Base-by-base conservation (phyloP, 2,329 filamentous ascomycete species). In the Seiridium unicorne region DNA sequence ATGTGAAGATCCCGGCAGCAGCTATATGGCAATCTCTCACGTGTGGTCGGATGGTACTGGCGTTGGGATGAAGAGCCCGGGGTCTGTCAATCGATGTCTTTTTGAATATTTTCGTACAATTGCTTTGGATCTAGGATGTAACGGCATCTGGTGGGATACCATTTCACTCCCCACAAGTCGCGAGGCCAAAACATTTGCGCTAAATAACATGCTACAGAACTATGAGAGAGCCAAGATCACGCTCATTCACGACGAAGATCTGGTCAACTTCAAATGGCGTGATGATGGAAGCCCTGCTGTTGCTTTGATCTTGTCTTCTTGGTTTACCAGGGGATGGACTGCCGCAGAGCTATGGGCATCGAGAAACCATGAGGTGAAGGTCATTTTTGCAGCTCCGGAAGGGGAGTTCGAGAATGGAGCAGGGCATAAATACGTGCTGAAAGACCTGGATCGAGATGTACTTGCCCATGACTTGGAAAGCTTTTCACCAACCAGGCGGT, bases 1-100 rank as follows among this genome's bases (percentile, higher is more conserved):
- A 48, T 36, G 31, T 34, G 44, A 48, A 32, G 48, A 44, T 58
- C 36, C 51, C 26, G 3, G 26, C 26, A 36, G 36, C 18, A 59
- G 35, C 46, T 61, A 61, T 40, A 51, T 57, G 49, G 60, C 60
- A 34, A 36, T 61, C 48, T 61, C 60, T 9, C 55, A 61, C n/a
- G 55, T 61, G 2, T 61, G 55, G 60, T 34, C 55, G 3, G 60
- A 61, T 31, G 60, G 60, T n/a, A 61, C 60, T 8, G 60, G 60
- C 3, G 55, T 47, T 36, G 55, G 60, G 2, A 51, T 54, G 8
- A 58, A 58, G n/a, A 4, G n/a, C 3, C 44, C 44, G n/a, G 44
- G 44, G 2, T n/a, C 11, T 3, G 44, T 47, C n/a, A 47, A 47
- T 26, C 0, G 0, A n/a, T 47, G 44, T 9, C n/a, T 47, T 1